phyloP scores from a whole-genome alignment of 2,329 filamentous ascomycete species.

The Pseudopithomyces chartarum region DNA sequence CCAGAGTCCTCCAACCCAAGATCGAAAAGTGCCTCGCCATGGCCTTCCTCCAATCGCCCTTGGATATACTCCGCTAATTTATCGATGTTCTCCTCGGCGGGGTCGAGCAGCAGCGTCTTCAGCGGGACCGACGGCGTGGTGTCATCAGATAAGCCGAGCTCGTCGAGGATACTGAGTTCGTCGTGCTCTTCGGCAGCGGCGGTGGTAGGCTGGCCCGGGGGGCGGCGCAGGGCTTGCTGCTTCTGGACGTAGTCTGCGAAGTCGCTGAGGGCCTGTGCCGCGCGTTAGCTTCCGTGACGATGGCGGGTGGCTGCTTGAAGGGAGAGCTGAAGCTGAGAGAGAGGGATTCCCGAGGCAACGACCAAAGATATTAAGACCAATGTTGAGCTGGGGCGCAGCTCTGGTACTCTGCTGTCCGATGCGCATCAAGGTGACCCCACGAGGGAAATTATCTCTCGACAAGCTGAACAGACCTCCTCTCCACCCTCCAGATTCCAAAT shows the following conservation, averaged over 20 bases:
- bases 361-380: no score
- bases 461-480: neutral
- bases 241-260: conserved; percentile 98
- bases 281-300: neutral
- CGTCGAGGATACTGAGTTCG: conserved; percentile 89
- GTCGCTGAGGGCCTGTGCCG: conserved; percentile 77
- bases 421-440: no score
- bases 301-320: neutral
- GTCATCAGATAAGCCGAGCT: conserved; percentile 72
- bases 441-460: no score
- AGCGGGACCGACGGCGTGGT: conserved; percentile 67
- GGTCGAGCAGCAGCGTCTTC: conserved; percentile 72
- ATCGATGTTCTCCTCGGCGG: conserved; percentile 62
- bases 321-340: neutral
- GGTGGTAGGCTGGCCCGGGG: conserved; percentile 39
- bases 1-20: conserved; percentile 89
- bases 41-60: conserved; percentile 76
- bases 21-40: conserved; percentile 90
- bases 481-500: neutral
- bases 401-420: no score
- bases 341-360: no score
- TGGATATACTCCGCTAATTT: conserved; percentile 70
- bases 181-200: conserved; percentile 70
- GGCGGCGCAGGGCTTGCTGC: conserved; percentile 74
- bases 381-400: no score